phyloP scores from a whole-genome alignment of 2,329 filamentous ascomycete species.

The Beauveria sp. region DNA sequence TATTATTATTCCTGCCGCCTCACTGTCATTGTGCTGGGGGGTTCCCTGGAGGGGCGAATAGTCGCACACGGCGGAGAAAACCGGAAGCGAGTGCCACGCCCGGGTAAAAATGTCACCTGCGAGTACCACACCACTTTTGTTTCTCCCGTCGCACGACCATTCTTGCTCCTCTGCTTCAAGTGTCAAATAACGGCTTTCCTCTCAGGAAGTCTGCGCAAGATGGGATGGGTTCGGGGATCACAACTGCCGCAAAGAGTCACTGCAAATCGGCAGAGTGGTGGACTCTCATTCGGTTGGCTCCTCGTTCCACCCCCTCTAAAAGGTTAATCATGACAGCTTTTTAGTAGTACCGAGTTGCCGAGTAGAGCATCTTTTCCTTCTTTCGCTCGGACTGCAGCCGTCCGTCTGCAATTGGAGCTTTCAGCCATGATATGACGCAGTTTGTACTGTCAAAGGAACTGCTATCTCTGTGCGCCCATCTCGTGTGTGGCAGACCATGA shows the following conservation, averaged over 20 bases:
- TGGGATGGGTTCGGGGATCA: neutral
- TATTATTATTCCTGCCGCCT: constrained; percentile 4
- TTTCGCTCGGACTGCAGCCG: neutral
- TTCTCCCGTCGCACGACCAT: neutral
- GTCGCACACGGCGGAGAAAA: constrained; percentile 1
- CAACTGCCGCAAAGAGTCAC: constrained; percentile 3
- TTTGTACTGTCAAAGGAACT: constrained; percentile 17
- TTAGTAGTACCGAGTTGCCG: no score
- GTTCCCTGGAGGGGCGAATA: neutral
- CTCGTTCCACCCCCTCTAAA: neutral
- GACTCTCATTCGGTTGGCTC: constrained; percentile 2
- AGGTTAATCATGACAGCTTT: neutral
- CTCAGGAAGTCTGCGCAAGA: neutral
- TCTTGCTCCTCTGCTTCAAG: neutral
- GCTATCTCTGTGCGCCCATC: neutral
- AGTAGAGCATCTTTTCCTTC: neutral
- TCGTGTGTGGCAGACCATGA: constrained; percentile 7
- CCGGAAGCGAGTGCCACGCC: neutral
- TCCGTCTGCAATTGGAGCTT: neutral
- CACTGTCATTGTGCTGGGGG: neutral
- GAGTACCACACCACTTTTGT: constrained; percentile 6
- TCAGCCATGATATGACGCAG: constrained; percentile 20
- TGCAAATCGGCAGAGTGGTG: neutral
- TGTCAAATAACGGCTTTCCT: neutral
- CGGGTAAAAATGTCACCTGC: neutral